Base-by-base conservation (phyloP, 768 basidiomycete genomes). In the Mycena sanguinolenta region DNA sequence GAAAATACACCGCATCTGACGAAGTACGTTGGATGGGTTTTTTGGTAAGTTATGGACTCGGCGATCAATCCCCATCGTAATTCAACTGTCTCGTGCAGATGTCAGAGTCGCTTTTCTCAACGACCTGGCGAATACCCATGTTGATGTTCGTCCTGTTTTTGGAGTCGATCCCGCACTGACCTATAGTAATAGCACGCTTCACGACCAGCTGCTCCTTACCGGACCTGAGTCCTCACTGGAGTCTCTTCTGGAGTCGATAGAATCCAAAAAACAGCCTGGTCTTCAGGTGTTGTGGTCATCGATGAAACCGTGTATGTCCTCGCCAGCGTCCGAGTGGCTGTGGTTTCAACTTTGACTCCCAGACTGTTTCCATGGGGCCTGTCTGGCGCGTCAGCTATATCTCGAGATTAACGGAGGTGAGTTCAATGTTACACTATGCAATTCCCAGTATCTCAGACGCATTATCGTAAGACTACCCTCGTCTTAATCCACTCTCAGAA, bases 281-380 rank as follows among this genome's bases (percentile, higher is more conserved):
- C 30, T 68, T 7, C 27, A 63, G 3, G 12, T 68, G 12, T 10
- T 69, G 13, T 69, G 44, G 44, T 4, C 60, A 2, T 52, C 60
- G 2, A 53, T 69, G 44, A 23, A 57, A 7, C 59, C 67, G 27
- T 73, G 66, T 69, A 21, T 23, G 63, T 67, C 3, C 16, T 39
- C 27, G 5, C 21, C 16, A 36, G 7, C 16, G 4, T 16, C 5
- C 16, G 6, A 16, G 13, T 19, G 7, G 58, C 27, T 13, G 3
- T n/a, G 17, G 52, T 46, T 25, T 54, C 2, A 65, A 5, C 25
- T 38, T 13, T 23, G 28, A 10, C 14, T 10, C 0, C 21, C 55
- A 71, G 70, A 53, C 38, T 6, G 38, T 9, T 71, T 61, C 44
- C 72, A 69, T 13, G 30, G 63, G 4, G 21, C 49, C 0, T 52